Evolutionary conservation across 805 yeast species (phyloP).

Genomic region (Teunomyces gatunensis): DNA sequence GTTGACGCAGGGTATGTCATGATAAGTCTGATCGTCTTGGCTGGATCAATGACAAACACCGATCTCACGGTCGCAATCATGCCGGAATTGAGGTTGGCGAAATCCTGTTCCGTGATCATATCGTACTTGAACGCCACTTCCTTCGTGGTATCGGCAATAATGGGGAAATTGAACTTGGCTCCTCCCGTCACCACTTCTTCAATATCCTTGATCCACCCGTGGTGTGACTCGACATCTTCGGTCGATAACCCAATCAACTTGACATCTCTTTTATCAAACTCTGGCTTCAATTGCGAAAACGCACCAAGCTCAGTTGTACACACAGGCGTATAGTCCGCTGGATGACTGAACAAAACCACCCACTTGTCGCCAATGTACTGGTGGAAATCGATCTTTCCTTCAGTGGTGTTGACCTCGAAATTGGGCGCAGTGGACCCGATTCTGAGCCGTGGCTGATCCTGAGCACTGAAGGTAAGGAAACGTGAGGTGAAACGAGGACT

Average conservation of each 20-base stretch:
- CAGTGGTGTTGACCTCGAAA: constrained; percentile 60
- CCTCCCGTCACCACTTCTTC: constrained; percentile 60
- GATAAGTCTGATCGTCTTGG: constrained; percentile 58
- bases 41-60: constrained; percentile 69
- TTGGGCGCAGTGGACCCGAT: constrained; percentile 69
- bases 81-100: constrained; percentile 63
- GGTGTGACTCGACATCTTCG: constrained; percentile 59
- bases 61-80: constrained; percentile 68
- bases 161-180: constrained; percentile 57
- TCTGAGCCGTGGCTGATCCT: constrained; percentile 44
- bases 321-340: constrained; percentile 77
- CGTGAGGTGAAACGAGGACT: constrained; percentile 13
- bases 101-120: constrained; percentile 71
- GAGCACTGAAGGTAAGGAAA: constrained; percentile 30
- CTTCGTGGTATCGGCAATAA: constrained; percentile 63
- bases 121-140: constrained; percentile 61
- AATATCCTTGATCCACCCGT: constrained; percentile 69
- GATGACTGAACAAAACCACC: constrained; percentile 71
- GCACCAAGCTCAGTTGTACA: constrained; percentile 81
- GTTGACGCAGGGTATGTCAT: constrained; percentile 72
- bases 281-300: constrained; percentile 67
- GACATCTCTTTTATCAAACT: constrained; percentile 61
- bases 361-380: constrained; percentile 60
- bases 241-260: constrained; percentile 69
- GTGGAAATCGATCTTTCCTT: constrained; percentile 63